These are phyloP conservation scores for Wickerhamiella dianesei DNA, from an alignment of 805 yeast genomes.

Conservation along the genomic window DNA sequence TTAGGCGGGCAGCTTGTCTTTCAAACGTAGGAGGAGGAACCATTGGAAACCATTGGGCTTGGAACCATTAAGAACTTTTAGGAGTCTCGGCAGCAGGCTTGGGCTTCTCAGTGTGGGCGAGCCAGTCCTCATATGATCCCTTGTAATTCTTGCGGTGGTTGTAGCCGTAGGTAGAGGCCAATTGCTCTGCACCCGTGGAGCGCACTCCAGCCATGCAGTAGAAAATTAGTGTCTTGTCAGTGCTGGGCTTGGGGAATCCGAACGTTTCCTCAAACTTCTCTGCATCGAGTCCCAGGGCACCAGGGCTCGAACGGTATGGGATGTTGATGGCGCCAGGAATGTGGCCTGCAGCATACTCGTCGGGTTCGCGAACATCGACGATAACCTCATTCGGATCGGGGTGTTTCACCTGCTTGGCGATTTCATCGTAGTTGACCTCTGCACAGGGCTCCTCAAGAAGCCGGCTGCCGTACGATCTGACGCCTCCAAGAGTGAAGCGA, in stretches of 20 bases:
- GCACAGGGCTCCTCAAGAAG: slow-evolving; percentile 33
- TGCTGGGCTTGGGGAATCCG: slow-evolving; percentile 67
- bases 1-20: no score
- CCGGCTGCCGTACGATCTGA: slow-evolving; percentile 18
- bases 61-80: background rate
- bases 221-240: slow-evolving; percentile 62
- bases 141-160: slow-evolving; percentile 67
- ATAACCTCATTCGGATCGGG: slow-evolving; percentile 40
- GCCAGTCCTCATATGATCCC: slow-evolving; percentile 87
- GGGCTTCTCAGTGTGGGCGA: slow-evolving; percentile 20
- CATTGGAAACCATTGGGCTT: no score
- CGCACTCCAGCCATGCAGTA: slow-evolving; percentile 91
- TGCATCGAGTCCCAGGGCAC: slow-evolving; percentile 66
- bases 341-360: slow-evolving; percentile 57
- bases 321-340: slow-evolving; percentile 78
- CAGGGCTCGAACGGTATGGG: slow-evolving; percentile 84
- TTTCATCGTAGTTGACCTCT: slow-evolving; percentile 38
- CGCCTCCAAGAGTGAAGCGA: background rate
- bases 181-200: slow-evolving; percentile 77
- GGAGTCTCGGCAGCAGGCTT: background rate
- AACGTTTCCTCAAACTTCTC: slow-evolving; percentile 73
- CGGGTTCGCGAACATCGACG: slow-evolving; percentile 88
- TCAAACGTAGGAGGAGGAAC: no score
- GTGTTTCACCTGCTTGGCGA: slow-evolving; percentile 33
- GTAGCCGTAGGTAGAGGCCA: slow-evolving; percentile 85